Percentiles rank a stretch among this genome's conserved stretches.
These are phyloP conservation scores for Pleurotus salmoneostramineus DNA, from an alignment of 768 basidiomycete species.

Conservation along the genomic window DNA sequence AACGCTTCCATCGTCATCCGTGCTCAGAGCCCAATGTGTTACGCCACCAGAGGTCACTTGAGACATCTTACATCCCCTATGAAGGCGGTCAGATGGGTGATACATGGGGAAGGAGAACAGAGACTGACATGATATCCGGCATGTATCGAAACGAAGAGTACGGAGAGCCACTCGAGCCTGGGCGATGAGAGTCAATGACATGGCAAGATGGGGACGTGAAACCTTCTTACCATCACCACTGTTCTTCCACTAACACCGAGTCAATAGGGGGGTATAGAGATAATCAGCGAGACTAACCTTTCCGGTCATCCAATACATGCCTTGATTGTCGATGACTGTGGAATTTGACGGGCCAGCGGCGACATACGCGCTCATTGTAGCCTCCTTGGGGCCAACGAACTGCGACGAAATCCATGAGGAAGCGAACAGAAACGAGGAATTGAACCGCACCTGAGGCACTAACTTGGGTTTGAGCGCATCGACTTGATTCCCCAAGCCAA, in stretches of 20 bases:
- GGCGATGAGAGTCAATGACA: neutral
- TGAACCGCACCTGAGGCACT: constrained; percentile 64
- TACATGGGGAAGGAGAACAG: neutral
- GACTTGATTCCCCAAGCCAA: constrained; percentile 84
- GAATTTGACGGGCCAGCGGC: constrained; percentile 80
- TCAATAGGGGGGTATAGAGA: neutral
- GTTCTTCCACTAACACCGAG: constrained; percentile 73
- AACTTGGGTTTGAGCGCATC: constrained; percentile 77
- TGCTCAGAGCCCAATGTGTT: constrained; percentile 78
- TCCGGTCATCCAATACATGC: constrained; percentile 87
- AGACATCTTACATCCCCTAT: constrained; percentile 75
- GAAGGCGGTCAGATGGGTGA: neutral
- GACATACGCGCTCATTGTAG: constrained; percentile 60
- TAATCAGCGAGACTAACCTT: constrained; percentile 39
- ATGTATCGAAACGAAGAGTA: constrained; percentile 86
- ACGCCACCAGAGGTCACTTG: constrained; percentile 79
- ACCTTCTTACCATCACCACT: constrained; percentile 76
- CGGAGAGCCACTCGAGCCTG: constrained; percentile 85
- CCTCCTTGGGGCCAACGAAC: constrained; percentile 71
- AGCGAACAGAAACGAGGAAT: neutral
- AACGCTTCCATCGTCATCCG: constrained; percentile 67
- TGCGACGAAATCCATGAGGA: constrained; percentile 19
- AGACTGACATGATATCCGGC: constrained; percentile 75
- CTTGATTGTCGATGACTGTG: constrained; percentile 79
- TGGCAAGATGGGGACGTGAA: constrained; percentile 2